Evolutionary conservation across 371 early-diverging fungal species (phyloP).

Genomic region (Cokeromyces recurvatus): DNA sequence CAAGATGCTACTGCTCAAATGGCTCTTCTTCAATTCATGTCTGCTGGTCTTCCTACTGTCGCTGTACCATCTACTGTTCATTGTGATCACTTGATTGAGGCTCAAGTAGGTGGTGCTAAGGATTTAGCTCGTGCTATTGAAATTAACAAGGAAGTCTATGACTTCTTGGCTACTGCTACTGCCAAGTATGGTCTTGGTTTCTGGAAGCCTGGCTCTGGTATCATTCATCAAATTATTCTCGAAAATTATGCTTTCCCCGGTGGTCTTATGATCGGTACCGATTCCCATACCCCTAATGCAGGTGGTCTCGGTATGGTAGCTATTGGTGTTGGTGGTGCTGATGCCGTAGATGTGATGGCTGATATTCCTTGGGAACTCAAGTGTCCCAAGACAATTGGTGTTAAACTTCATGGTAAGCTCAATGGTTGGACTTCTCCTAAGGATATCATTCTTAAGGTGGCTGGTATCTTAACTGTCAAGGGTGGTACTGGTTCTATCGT

Average conservation of each 20-base stretch:
- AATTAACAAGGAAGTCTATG: constrained; percentile 93
- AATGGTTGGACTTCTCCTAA: constrained; percentile 93
- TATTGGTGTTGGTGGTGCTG: constrained; percentile 96
- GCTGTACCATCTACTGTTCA: constrained; percentile 94
- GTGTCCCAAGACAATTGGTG: constrained; percentile 89
- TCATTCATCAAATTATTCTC: constrained; percentile 97
- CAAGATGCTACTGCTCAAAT: constrained; percentile 98
- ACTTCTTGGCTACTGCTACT: constrained; percentile 83
- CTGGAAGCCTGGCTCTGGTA: constrained; percentile 97
- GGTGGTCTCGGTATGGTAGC: constrained; percentile 96
- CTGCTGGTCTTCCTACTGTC: constrained; percentile 79
- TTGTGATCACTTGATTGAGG: constrained; percentile 97
- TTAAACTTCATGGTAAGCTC: constrained; percentile 84
- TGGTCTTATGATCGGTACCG: constrained; percentile 96
- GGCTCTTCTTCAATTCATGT: constrained; percentile 97
- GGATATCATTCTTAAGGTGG: constrained; percentile 89
- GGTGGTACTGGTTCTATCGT: constrained; percentile 93
- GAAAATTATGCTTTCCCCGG: constrained; percentile 99
- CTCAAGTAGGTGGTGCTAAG: constrained; percentile 78
- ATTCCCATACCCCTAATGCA: constrained; percentile 85
- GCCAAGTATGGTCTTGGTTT: constrained; percentile 95
- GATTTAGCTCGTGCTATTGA: constrained; percentile 87
- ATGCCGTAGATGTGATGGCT: constrained; percentile 98
- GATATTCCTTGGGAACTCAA: constrained; percentile 97
- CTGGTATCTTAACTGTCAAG: constrained; percentile 87